Evolutionary conservation across 208 protist species (phyloP), one percentile per base, ranked within the genome.

Genomic region (Acanthamoeba sp.): DNA sequence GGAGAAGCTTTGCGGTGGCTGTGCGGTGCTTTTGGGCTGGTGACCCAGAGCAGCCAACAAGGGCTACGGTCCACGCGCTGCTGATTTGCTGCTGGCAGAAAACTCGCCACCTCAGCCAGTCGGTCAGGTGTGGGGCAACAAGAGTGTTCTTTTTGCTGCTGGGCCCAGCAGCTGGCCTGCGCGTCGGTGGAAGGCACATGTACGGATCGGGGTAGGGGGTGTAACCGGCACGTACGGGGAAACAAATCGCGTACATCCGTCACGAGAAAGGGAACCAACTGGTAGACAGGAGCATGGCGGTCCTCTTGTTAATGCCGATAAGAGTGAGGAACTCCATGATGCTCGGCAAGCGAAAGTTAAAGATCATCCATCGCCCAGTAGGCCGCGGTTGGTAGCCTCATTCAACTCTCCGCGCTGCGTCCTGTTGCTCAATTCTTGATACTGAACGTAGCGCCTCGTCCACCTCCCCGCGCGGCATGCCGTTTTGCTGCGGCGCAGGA

Each of bases 261-360:
- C n/a, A n/a, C n/a, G n/a, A n/a, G n/a, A n/a, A n/a, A n/a, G n/a
- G n/a, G n/a, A n/a, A n/a, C n/a, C n/a, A n/a, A n/a, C n/a, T n/a
- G n/a, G 45, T 4, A 50, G 12, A 12, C 9, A 50, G 45, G 45
- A 50, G 45, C 9, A 50, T 50, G 45, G 9, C 12, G 9, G 12
- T 50, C 45, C 9, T n/a, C 22, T 22, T 62, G 55, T 62, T 62
- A 22, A 0, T 0, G 55, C 55, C 22, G 22, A 62, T n/a, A 14
- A 62, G 55, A 22, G 55, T 62, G 55, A 62, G 55, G 55, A 62
- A 62, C 55, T 62, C 55, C 55, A 62, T 62, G 55, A 62, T 62
- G 55, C 55, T 62, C 20, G 55, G 55, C 55, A 62, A 9, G 22
- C 55, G 14, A 22, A 62, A 62, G 55, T 62, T 62, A 22, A 62